phyloP scores from a whole-genome alignment of 352 stramenopile genomes.

The Globisporangium cystogenes region DNA sequence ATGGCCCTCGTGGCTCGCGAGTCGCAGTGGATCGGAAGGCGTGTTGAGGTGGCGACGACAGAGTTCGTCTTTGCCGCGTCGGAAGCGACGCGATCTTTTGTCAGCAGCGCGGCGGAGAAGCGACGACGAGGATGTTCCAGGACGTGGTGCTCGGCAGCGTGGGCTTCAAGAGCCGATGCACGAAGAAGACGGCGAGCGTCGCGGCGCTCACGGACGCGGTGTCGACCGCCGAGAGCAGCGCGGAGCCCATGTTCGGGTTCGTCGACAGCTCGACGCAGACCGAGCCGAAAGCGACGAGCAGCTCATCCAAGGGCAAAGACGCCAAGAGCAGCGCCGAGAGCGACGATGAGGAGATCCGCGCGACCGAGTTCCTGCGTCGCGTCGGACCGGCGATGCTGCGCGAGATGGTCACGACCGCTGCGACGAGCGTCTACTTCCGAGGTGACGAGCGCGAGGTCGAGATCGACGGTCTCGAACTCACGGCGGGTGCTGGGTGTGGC shows the following conservation, averaged over 20 bases:
- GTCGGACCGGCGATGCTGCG: slow-evolving; percentile 48
- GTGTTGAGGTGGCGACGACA: too few species aligned
- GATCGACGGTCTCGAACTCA: not conserved
- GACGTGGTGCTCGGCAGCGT: slow-evolving; percentile 42
- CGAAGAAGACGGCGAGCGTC: slow-evolving; percentile 24
- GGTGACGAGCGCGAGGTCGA: slow-evolving; percentile 13
- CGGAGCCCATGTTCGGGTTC: slow-evolving; percentile 30
- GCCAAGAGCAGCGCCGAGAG: slow-evolving; percentile 13
- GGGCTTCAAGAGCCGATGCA: slow-evolving; percentile 50
- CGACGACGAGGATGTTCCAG: slow-evolving; percentile 39
- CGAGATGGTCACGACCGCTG: slow-evolving; percentile 44
- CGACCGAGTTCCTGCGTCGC: slow-evolving; percentile 30
- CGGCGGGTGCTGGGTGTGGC: not conserved
- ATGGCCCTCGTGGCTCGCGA: too few species aligned
- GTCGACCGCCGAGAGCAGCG: slow-evolving; percentile 27
- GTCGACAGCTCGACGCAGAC: slow-evolving; percentile 41
- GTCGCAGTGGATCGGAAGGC: not conserved
- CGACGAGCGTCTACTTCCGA: slow-evolving; percentile 38
- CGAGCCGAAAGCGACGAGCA: slow-evolving; percentile 19
- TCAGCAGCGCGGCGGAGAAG: too few species aligned
- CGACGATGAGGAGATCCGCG: slow-evolving; percentile 29
- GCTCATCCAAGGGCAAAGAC: slow-evolving; percentile 18
- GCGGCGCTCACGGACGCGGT: slow-evolving; percentile 26
- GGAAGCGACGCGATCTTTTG: not conserved
- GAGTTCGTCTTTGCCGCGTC: not conserved